Conservation (phyloP, 2,329 filamentous ascomycete species). For the Stemphylium beticola region DNA sequence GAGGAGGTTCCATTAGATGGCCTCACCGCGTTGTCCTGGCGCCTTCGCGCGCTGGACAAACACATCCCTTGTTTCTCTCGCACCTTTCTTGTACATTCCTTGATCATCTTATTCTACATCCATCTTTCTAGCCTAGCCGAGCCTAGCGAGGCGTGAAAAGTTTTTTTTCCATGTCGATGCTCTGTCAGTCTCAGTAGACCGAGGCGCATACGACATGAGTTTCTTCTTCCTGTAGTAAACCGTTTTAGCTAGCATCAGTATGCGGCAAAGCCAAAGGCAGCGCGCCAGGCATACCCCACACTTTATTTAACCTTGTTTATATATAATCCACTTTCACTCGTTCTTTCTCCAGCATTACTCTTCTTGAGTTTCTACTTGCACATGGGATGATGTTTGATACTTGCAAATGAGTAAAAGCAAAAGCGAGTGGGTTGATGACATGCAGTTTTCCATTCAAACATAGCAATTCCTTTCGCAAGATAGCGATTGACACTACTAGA, state of each 20-base stretch:
- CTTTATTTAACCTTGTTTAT: neutral
- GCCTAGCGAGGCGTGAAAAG: too few species aligned
- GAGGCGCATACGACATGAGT: too few species aligned
- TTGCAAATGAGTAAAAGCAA: too few species aligned
- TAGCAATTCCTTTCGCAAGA: neutral
- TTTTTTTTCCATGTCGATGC: neutral
- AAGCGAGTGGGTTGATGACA: neutral
- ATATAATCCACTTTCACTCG: neutral
- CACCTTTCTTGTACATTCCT: neutral
- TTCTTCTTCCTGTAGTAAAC: too few species aligned
- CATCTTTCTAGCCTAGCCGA: too few species aligned
- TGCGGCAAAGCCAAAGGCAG: slow-evolving; percentile 5
- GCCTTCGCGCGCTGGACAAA: neutral
- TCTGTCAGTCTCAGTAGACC: too few species aligned
- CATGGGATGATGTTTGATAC: too few species aligned
- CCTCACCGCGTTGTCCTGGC: too few species aligned
- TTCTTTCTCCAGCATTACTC: neutral
- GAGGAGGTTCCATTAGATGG: slow-evolving; percentile 32
- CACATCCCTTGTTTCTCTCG: neutral
- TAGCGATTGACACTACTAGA: neutral
- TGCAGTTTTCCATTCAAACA: neutral
- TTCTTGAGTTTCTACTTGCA: neutral
- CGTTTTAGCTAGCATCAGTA: too few species aligned
- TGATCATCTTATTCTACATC: too few species aligned
- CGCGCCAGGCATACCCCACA: slow-evolving; percentile 1